phyloP scores from a whole-genome alignment of 129 eudicot species.

The Dittrichia graveolens region DNA sequence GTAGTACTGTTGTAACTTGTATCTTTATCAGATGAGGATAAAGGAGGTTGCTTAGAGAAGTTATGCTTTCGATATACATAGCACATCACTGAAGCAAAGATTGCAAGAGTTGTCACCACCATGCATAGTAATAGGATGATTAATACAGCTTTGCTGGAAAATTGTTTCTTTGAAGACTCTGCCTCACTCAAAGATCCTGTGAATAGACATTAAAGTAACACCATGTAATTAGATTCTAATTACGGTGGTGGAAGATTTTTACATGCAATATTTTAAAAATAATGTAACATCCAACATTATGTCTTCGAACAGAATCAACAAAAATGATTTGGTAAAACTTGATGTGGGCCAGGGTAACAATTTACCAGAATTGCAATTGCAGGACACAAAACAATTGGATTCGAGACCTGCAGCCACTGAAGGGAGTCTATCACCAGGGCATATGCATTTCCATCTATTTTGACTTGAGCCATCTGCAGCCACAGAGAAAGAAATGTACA shows the following conservation, averaged over 20 bases:
- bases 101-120: conserved; percentile 49
- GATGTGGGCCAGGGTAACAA: not conserved
- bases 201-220: conserved; percentile 27
- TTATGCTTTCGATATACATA: conserved; percentile 50
- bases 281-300: conserved; percentile 5
- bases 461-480: conserved; percentile 44
- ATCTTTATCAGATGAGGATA: conserved; percentile 60
- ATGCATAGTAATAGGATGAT: conserved; percentile 58
- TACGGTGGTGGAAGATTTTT: not conserved
- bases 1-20: conserved; percentile 69
- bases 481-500: conserved; percentile 17
- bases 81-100: conserved; percentile 51
- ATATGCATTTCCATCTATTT: conserved; percentile 66
- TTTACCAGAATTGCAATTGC: conserved; percentile 87
- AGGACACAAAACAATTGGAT: conserved; percentile 61
- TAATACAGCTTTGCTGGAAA: conserved; percentile 54
- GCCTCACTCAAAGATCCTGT: conserved; percentile 50
- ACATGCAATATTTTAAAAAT: not conserved
- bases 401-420: conserved; percentile 44
- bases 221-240: not conserved
- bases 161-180: conserved; percentile 47
- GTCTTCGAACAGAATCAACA: not conserved
- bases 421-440: conserved; percentile 62
- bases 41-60: conserved; percentile 41
- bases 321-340: too few relatives aligned